Conservation (phyloP, 129 eudicot genomes). For the Saussurea involucrata region DNA sequence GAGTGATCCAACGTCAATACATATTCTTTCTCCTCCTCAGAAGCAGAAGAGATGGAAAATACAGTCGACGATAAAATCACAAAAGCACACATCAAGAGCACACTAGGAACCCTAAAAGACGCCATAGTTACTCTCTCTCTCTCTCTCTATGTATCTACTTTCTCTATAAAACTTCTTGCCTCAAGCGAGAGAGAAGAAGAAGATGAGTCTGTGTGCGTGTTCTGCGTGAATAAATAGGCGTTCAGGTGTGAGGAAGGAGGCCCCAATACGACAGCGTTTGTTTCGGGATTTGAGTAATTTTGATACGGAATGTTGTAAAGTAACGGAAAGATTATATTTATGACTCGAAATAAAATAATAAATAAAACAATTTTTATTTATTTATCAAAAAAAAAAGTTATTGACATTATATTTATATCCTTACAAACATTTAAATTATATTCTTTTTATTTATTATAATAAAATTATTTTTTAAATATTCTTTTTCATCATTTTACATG, state of each 20-base stretch:
- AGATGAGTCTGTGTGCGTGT: conserved; percentile 10
- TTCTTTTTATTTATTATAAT: neutral
- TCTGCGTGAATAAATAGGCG: conserved; percentile 26
- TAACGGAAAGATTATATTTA: conserved; percentile 18
- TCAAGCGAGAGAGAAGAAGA: conserved; percentile 18
- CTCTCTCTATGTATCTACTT: too few species aligned
- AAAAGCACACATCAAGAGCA: conserved; percentile 13
- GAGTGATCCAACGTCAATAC: conserved; percentile 62
- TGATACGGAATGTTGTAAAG: conserved; percentile 16
- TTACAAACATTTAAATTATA: neutral
- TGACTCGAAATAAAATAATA: neutral
- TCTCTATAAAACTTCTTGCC: neutral
- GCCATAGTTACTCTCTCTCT: conserved; percentile 26
- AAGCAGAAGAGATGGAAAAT: conserved; percentile 21
- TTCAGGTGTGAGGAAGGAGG: neutral
- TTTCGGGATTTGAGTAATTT: neutral
- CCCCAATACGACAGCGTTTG: conserved; percentile 16
- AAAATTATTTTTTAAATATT: too few species aligned
- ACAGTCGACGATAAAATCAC: conserved; percentile 11
- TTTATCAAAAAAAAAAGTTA: neutral
- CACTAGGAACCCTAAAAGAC: conserved; percentile 14
- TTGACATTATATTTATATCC: neutral
- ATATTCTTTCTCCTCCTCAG: conserved; percentile 40
- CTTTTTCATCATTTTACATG: too few species aligned
- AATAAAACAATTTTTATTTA: neutral